These are phyloP conservation scores for Komagataea norvegica DNA, from an alignment of 1,139 yeast genomes.

Conservation along the genomic window DNA sequence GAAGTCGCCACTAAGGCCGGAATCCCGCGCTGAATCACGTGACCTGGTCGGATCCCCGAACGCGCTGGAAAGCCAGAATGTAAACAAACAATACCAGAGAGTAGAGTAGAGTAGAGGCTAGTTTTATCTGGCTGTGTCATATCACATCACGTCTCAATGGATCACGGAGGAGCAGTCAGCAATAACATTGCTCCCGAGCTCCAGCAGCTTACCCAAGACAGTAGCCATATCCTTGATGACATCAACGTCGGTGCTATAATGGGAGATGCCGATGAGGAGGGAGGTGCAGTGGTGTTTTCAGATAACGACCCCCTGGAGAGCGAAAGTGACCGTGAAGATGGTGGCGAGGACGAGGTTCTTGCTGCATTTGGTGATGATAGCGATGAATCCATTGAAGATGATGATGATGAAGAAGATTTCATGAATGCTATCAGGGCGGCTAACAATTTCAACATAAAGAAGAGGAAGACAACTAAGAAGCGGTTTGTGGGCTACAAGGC, in stretches of 20 bases:
- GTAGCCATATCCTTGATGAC: constrained; percentile 13
- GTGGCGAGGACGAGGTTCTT: constrained; percentile 27
- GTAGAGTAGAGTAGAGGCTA: too few relatives aligned
- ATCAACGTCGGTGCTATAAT: constrained; percentile 25
- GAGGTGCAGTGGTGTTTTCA: not conserved
- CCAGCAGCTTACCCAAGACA: constrained; percentile 3
- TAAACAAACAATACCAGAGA: too few relatives aligned
- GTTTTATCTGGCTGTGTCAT: too few relatives aligned
- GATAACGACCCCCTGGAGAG: constrained; percentile 14
- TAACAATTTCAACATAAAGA: constrained; percentile 51
- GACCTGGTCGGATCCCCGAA: too few relatives aligned
- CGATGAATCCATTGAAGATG: constrained; percentile 30
- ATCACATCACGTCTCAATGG: too few relatives aligned
- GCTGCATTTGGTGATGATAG: constrained; percentile 34
- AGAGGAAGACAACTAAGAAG: constrained; percentile 33
- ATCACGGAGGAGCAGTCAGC: too few relatives aligned
- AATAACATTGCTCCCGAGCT: constrained; percentile 27
- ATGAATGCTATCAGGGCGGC: constrained; percentile 62
- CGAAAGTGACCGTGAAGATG: constrained; percentile 23
- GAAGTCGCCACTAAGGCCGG: too few relatives aligned
- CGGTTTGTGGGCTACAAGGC: constrained; percentile 34
- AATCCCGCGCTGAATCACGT: too few relatives aligned
- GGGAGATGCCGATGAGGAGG: constrained; percentile 12
- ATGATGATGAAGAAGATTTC: constrained; percentile 42
- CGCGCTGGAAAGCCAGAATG: too few relatives aligned